Evolutionary conservation across 805 yeast genomes (phyloP).

Genomic region (Grigorovia jiainica): DNA sequence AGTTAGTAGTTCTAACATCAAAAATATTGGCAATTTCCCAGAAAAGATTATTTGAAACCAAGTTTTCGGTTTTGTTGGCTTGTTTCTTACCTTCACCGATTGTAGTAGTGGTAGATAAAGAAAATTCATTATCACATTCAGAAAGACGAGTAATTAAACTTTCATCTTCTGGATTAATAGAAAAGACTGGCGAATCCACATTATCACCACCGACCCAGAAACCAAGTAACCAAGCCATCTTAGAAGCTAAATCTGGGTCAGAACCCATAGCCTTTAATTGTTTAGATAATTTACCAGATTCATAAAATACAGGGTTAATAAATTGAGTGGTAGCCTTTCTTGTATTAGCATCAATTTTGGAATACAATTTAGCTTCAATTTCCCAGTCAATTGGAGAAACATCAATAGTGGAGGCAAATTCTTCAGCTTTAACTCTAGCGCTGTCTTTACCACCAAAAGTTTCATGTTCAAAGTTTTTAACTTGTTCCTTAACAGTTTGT

Average conservation of each 20-base stretch:
- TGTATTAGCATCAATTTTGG: conserved; percentile 20
- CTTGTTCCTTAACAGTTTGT: conserved; percentile 3
- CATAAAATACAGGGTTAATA: conserved; percentile 29
- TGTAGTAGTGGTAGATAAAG: conserved; percentile 14
- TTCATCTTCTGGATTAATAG: conserved; percentile 25
- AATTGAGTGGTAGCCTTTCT: conserved; percentile 28
- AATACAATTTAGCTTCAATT: conserved; percentile 32
- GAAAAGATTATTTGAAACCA: conserved; percentile 18
- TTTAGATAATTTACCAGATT: conserved; percentile 20
- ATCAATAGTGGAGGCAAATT: conserved; percentile 15
- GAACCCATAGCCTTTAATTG: conserved; percentile 14
- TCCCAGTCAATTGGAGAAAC: conserved; percentile 30
- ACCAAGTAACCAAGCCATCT: conserved; percentile 34
- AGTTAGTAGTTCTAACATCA: conserved; percentile 4
- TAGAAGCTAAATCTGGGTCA: conserved; percentile 10
- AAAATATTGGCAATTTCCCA: conserved; percentile 23
- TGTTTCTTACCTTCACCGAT: conserved; percentile 9
- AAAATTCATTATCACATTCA: conserved; percentile 21
- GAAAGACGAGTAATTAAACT: conserved; percentile 18
- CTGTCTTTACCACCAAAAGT: conserved; percentile 18
- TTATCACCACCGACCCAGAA: conserved; percentile 33
- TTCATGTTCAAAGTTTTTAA: conserved; percentile 4
- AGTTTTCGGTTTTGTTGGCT: conserved; percentile 9
- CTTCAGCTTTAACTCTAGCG: conserved; percentile 11
- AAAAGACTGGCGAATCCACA: conserved; percentile 21